Evolutionary conservation across 345 rosid species (phyloP), one percentile per base, ranked within the genome.

Genomic region (Brassica carinata): DNA sequence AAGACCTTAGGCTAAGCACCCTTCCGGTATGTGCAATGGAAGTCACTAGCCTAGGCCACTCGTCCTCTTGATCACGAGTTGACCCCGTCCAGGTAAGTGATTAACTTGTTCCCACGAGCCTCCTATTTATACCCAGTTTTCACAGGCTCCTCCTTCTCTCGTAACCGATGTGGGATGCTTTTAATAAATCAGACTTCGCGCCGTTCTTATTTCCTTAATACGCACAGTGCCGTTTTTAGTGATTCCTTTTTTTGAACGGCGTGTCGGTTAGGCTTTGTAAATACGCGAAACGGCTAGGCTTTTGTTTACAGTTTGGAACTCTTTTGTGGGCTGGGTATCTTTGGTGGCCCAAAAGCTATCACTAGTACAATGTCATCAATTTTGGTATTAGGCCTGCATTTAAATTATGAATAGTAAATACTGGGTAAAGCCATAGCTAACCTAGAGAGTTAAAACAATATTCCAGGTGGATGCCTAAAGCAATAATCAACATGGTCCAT

Each of bases 61-160:
- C 71, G 18, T 13, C 76, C 77, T 77, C 19, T 0, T 79, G 85
- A 82, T 82, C 85, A 2, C 77, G 64, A 76, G 84, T 79, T 0
- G 84, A 85, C 80, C 84, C 79, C 82, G 77, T 85, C 82, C 87
- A 79, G 87, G 85, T 79, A 85, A 82, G 85, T 79, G 6, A 5
- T 27, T 76, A 14, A 0, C 1, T 0, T 1, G 0, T 0, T 13
- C 0, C 0, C 71, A 31, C 1, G 4, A 23, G 2, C 0, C 1
- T 7, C 7, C 0, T 0, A 0, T 33, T 48, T 69, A 80, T 80
- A 68, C 61, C 2, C 8, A 2, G 0, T 69, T n/a, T 2, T 8
- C 2, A 0, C 0, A n/a, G 17, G 26, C 14, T 62, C 6, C 23
- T 34, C 2, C 2, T 9, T 48, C 5, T 53, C 65, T 8, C 9